Evolutionary conservation across 306 rosid genomes (phyloP).

Genomic region (Lotus japonicus): DNA sequence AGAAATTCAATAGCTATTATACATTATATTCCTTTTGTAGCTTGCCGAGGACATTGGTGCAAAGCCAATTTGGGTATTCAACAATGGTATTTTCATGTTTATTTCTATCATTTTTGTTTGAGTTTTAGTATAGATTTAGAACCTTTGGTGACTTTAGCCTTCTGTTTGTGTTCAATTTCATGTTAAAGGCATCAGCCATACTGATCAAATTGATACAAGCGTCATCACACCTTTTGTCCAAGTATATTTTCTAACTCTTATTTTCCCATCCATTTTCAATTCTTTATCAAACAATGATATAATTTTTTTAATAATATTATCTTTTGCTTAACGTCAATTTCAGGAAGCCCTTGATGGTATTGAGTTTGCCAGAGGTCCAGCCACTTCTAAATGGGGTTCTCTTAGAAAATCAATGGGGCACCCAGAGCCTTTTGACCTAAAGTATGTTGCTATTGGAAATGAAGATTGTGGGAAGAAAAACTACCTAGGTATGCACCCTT

Average conservation of each 20-base stretch:
- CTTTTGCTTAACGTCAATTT: background rate
- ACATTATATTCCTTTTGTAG: constrained; percentile 34
- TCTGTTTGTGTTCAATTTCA: background rate
- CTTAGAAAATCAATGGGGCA: constrained; percentile 81
- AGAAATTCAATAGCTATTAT: background rate
- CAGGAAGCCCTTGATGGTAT: constrained; percentile 93
- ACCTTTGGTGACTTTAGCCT: background rate
- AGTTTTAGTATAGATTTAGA: background rate
- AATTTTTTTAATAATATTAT: background rate
- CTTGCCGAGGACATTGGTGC: constrained; percentile 82
- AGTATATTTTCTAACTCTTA: constrained; percentile 31
- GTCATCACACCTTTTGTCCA: constrained; percentile 65
- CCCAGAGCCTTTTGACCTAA: constrained; percentile 65
- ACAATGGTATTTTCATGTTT: constrained; percentile 49
- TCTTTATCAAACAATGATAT: no score
- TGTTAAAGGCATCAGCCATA: constrained; percentile 66
- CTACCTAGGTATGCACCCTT: constrained; percentile 41
- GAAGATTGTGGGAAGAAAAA: constrained; percentile 71
- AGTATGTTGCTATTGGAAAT: constrained; percentile 73
- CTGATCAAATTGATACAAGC: constrained; percentile 52
- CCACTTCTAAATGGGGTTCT: constrained; percentile 66
- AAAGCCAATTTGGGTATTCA: constrained; percentile 76
- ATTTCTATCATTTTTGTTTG: background rate
- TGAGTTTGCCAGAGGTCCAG: constrained; percentile 77
- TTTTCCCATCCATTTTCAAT: no score